Evolutionary conservation across 768 basidiomycete species (phyloP), one percentile per base, ranked within the genome.

Genomic region (Pilatotrama ljubarskyi): DNA sequence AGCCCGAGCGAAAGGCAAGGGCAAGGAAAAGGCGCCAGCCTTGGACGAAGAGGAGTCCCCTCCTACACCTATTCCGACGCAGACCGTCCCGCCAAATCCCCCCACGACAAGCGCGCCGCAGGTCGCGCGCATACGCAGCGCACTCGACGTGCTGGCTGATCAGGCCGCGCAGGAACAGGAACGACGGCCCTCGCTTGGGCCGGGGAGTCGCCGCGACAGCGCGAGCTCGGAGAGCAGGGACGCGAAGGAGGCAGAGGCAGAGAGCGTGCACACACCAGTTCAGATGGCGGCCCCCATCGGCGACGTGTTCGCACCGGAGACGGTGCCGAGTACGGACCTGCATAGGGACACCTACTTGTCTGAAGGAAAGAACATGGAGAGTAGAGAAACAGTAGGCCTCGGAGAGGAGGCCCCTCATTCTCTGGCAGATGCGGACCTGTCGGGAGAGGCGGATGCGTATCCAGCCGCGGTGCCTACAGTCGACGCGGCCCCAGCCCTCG

Each of bases 101-200:
- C 18, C 48, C 1, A 2, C 46, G 17, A 5, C 29, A 13, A 26
- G 29, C n/a, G 51, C 52, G 37, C 40, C 51, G 26, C 40, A 20
- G 41, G 54, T 67, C 48, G 72, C 79, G 46, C 75, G 72, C 60
- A 82, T 83, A 60, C 63, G 63, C 35, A 70, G 69, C 55, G 88
- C 85, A 7, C 73, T 91, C 66, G 87, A 91, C 65, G 87, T 91
- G 8, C 74, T 90, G 35, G 89, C 88, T 1, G 87, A 89, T 64
- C 87, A 90, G 68, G 87, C 89, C 3, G 85, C 85, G 17, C 67
- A 68, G 59, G 66, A 66, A 55, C 66, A 69, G 40, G 67, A 70
- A 32, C 50, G 67, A 37, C 48, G 64, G 55, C 69, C 69, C 20
- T 56, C 66, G 11, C n/a, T 58, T 4, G 60, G 49, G 13, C 44